Evolutionary conservation across 2,329 filamentous ascomycete species (phyloP).

Genomic region (Botrytis sinoallii): DNA sequence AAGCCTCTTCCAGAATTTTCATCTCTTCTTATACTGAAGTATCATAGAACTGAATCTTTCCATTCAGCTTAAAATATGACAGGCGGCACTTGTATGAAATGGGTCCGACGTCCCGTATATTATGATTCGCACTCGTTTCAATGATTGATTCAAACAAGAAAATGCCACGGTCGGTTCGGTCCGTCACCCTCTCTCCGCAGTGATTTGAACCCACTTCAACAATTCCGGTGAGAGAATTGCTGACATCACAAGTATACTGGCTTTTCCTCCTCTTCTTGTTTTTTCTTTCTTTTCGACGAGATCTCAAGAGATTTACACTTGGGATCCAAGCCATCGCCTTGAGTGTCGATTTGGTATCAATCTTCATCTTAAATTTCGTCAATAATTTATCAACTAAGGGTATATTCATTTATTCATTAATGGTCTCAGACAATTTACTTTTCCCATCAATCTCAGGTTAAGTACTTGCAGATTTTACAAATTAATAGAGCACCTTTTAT

Average conservation of each 20-base stretch:
- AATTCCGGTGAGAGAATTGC: background rate
- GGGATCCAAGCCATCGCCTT: background rate
- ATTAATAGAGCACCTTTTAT: background rate
- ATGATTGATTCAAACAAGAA: background rate
- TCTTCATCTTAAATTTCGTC: background rate
- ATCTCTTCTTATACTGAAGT: background rate
- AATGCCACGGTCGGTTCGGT: constrained; percentile 12
- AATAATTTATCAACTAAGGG: background rate
- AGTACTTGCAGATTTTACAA: background rate
- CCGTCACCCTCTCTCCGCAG: background rate
- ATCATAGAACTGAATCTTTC: background rate
- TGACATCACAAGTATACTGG: background rate
- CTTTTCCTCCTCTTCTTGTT: background rate
- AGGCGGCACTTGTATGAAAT: background rate
- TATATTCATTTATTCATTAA: background rate
- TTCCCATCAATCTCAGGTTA: background rate
- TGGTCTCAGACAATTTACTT: background rate
- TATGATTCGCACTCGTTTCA: background rate
- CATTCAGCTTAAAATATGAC: background rate
- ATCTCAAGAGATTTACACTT: background rate
- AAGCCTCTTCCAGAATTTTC: background rate
- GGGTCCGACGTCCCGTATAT: background rate
- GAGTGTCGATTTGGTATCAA: background rate
- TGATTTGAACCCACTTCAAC: background rate
- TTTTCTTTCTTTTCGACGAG: background rate